Evolutionary conservation across 768 basidiomycete species (phyloP).

Genomic region (Leucogyrophana mollusca): DNA sequence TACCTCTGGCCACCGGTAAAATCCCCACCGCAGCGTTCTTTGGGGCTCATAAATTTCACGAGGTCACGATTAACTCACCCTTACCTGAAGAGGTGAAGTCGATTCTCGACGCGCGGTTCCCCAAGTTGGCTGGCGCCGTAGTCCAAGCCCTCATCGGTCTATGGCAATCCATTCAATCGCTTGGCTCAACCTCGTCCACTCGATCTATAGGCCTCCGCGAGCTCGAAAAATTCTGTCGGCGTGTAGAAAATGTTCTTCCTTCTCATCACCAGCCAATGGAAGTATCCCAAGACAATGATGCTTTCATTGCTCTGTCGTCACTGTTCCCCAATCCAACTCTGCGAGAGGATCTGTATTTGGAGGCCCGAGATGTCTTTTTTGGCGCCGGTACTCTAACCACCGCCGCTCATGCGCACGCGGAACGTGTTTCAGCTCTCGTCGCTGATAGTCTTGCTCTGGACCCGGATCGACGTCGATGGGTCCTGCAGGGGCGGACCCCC

Average conservation of each 20-base stretch:
- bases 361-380: conserved; percentile 91
- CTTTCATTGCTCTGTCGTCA: conserved; percentile 19
- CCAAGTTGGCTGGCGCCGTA: conserved; percentile 50
- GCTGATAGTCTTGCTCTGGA: conserved; percentile 67
- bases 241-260: conserved; percentile 65
- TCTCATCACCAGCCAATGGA: conserved; percentile 43
- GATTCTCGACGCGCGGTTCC: conserved; percentile 71
- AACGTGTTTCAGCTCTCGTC: conserved; percentile 50
- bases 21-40: conserved; percentile 71
- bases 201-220: conserved; percentile 75
- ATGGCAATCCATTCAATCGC: conserved; percentile 61
- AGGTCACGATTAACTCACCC: conserved; percentile 64
- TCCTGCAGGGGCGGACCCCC: conserved; percentile 63
- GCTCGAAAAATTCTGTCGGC: conserved; percentile 78
- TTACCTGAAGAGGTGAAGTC: conserved; percentile 61
- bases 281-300: conserved; percentile 28
- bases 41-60: conserved; percentile 81
- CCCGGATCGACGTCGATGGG: conserved; percentile 67
- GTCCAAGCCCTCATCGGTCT: conserved; percentile 56
- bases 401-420: conserved; percentile 47
- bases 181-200: conserved; percentile 51
- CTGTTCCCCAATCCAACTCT: conserved; percentile 70
- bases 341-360: conserved; percentile 86
- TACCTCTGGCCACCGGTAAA: conserved; percentile 42
- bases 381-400: conserved; percentile 60